These are phyloP conservation scores for Colletotrichum coccodes DNA, from an alignment of 2,329 filamentous ascomycete species.

Conservation along the genomic window DNA sequence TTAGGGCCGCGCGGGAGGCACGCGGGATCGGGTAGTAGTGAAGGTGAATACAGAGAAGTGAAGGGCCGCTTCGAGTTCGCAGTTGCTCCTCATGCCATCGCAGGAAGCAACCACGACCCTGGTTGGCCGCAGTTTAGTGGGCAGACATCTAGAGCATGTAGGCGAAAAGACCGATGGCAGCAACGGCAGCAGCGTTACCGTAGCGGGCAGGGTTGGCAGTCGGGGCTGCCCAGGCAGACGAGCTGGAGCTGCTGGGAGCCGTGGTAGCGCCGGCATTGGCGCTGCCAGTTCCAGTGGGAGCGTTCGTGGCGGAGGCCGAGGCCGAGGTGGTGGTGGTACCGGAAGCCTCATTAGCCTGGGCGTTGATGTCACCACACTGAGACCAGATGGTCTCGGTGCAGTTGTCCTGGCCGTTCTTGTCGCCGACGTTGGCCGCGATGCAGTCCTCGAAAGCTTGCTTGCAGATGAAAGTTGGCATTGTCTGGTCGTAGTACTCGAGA, in stretches of 20 bases:
- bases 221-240: slow-evolving; percentile 47
- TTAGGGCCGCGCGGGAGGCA: slow-evolving; percentile 24
- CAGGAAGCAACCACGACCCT: not conserved
- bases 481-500: slow-evolving; percentile 64
- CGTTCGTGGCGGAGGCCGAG: slow-evolving; percentile 28
- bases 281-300: slow-evolving; percentile 13
- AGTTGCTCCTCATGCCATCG: not conserved
- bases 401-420: slow-evolving; percentile 53
- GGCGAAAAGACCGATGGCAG: slow-evolving; percentile 63
- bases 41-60: slow-evolving; percentile 36
- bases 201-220: slow-evolving; percentile 55
- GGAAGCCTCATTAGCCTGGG: slow-evolving; percentile 15
- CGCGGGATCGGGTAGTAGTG: slow-evolving; percentile 28
- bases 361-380: slow-evolving; percentile 56
- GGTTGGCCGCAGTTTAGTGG: not conserved
- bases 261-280: slow-evolving; percentile 31
- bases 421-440: slow-evolving; percentile 52
- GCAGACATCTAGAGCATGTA: slow-evolving; percentile 55
- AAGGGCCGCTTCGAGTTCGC: slow-evolving; percentile 5
- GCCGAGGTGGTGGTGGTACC: slow-evolving; percentile 25
- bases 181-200: slow-evolving; percentile 54
- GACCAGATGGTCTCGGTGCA: slow-evolving; percentile 59
- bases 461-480: slow-evolving; percentile 65
- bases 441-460: slow-evolving; percentile 58
- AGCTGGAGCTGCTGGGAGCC: slow-evolving; percentile 36